These are phyloP conservation scores for Colletotrichum eremochloae DNA, from an alignment of 2,329 filamentous ascomycete species.

Conservation along the genomic window DNA sequence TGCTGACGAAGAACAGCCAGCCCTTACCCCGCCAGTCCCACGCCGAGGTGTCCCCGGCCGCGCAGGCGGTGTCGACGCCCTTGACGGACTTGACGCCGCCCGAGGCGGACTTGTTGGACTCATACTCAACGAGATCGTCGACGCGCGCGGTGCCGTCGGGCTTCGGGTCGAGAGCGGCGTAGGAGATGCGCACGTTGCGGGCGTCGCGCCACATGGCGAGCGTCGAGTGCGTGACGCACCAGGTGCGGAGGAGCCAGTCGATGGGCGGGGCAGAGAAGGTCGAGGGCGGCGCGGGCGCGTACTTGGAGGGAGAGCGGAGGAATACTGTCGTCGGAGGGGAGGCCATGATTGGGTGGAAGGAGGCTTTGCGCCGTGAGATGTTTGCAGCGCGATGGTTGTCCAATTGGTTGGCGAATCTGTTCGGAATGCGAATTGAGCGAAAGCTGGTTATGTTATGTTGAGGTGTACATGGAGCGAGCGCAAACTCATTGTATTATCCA, in stretches of 20 bases:
- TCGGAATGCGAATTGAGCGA: background rate
- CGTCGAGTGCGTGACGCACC: constrained; percentile 82
- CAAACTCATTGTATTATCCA: constrained; percentile 9
- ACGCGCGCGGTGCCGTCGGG: constrained; percentile 62
- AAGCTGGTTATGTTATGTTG: background rate
- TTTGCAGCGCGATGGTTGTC: background rate
- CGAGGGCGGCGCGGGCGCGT: constrained; percentile 49
- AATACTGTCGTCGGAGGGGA: constrained; percentile 32
- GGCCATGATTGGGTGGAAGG: constrained; percentile 28
- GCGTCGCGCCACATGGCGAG: constrained; percentile 85
- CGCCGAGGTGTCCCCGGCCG: constrained; percentile 52
- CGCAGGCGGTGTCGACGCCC: constrained; percentile 71
- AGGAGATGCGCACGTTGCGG: constrained; percentile 85
- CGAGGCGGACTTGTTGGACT: constrained; percentile 60
- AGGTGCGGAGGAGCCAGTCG: constrained; percentile 74
- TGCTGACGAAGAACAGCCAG: constrained; percentile 77
- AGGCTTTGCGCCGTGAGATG: background rate
- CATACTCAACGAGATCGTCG: constrained; percentile 81
- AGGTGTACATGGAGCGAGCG: constrained; percentile 10
- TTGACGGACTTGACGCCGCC: constrained; percentile 69
- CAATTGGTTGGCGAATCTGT: too few relatives aligned
- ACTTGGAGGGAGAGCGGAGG: constrained; percentile 61
- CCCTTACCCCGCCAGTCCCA: constrained; percentile 87
- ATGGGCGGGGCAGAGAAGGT: constrained; percentile 61
- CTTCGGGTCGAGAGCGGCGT: constrained; percentile 65